phyloP scores from a whole-genome alignment of 192 early-diverging fungal genomes.

The Kickxella alabastrina region DNA sequence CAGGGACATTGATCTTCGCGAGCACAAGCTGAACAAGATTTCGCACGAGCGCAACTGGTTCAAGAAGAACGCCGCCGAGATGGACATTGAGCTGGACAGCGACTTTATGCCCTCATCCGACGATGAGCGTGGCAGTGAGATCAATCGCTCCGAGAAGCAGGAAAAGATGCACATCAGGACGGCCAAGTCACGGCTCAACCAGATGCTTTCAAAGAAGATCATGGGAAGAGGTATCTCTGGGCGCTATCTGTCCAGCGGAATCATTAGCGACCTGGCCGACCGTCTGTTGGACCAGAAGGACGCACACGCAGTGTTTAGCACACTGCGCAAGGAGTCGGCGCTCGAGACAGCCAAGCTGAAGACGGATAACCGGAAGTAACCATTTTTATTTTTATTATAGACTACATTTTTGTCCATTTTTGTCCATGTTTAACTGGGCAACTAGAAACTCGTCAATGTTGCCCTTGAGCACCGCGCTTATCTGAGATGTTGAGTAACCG shows the following conservation, averaged over 20 bases:
- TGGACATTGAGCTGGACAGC: slow-evolving; percentile 77
- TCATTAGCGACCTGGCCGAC: slow-evolving; percentile 61
- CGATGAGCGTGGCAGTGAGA: slow-evolving; percentile 27
- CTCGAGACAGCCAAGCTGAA: slow-evolving; percentile 27
- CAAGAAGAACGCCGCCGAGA: slow-evolving; percentile 70
- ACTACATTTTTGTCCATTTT: background rate
- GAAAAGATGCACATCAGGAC: slow-evolving; percentile 27
- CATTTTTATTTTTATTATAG: background rate
- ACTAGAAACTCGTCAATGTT: slow-evolving; percentile 40
- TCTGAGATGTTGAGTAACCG: slow-evolving; percentile 48
- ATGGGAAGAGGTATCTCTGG: slow-evolving; percentile 43
- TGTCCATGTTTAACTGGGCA: too few species aligned
- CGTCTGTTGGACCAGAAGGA: slow-evolving; percentile 49
- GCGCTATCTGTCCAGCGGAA: slow-evolving; percentile 63
- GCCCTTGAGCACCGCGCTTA: slow-evolving; percentile 53
- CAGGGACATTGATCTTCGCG: slow-evolving; percentile 70
- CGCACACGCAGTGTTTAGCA: slow-evolving; percentile 24
- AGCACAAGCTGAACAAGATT: slow-evolving; percentile 74
- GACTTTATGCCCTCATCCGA: slow-evolving; percentile 54
- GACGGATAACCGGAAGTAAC: background rate
- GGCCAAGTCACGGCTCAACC: slow-evolving; percentile 18
- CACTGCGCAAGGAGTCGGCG: slow-evolving; percentile 34
- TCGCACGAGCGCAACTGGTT: slow-evolving; percentile 69
- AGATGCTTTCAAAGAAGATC: slow-evolving; percentile 33
- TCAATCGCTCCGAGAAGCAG: slow-evolving; percentile 11